Evolutionary conservation across 345 rosid species (phyloP).

Genomic region (Corchorus olitorius): DNA sequence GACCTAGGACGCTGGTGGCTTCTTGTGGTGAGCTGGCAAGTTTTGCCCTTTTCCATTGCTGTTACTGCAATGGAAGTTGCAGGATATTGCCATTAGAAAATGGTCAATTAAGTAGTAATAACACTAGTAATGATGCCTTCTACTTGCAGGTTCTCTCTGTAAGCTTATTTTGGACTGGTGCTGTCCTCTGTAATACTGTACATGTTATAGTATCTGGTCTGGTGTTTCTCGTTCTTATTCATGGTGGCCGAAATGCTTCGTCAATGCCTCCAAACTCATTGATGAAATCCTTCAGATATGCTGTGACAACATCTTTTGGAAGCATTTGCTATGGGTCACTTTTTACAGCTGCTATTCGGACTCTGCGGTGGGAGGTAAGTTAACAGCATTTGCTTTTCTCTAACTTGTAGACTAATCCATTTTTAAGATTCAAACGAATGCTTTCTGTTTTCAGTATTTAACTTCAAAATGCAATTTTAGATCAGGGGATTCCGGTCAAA

Average conservation of each 20-base stretch:
- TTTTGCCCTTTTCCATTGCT: conserved; percentile 49
- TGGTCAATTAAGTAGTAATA: conserved; percentile 18
- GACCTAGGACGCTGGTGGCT: conserved; percentile 86
- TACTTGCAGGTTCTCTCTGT: conserved; percentile 76
- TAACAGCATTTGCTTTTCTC: conserved; percentile 10
- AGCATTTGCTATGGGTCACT: conserved; percentile 98
- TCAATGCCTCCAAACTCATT: conserved; percentile 82
- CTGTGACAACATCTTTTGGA: conserved; percentile 92
- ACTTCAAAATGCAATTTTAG: conserved; percentile 41
- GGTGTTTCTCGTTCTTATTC: conserved; percentile 89
- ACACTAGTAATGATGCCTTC: conserved; percentile 25
- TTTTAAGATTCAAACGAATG: conserved; percentile 7
- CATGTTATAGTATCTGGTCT: conserved; percentile 96
- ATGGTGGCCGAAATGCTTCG: conserved; percentile 71
- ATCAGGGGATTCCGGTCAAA: conserved; percentile 94
- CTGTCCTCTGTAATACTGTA: conserved; percentile 88
- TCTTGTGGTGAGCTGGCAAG: conserved; percentile 99
- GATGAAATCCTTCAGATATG: conserved; percentile 64
- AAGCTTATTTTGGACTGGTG: conserved; percentile 98
- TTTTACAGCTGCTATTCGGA: conserved; percentile 94
- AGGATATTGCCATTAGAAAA: conserved; percentile 20
- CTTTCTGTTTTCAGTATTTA: conserved; percentile 16
- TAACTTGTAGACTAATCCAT: conserved; percentile 12
- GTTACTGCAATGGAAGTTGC: conserved; percentile 29
- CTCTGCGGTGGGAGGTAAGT: conserved; percentile 93